Base-by-base conservation (phyloP, 2,329 filamentous ascomycete genomes). In the Chaetomiaceae sp. region DNA sequence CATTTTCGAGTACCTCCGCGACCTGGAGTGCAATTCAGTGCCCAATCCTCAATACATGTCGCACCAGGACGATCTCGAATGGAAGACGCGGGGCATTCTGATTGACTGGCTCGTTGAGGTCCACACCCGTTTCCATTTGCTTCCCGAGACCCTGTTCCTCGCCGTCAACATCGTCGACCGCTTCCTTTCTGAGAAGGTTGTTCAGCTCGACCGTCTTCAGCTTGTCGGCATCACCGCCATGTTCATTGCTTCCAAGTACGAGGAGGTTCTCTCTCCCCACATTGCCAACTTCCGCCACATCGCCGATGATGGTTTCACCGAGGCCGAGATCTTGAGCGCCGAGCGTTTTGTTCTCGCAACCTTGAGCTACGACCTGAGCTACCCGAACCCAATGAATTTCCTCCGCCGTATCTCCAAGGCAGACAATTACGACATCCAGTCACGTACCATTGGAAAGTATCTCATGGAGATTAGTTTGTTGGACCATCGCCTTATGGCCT, bases 321-420 rank as follows among this genome's bases (percentile, higher is more conserved):
- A 96, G 70, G 84, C 89, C 41, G 94, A 99, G 74, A 97, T 99
- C 62, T 80, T 99, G 34, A 92, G 89, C 66, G 94, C 94, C n/a
- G 94, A 99, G 73, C 88, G 94, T 61, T 96, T 95, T 69, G 86
- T 99, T 61, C 85, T 99, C 48, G 82, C 84, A 61, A 90, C 90
- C 5, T 81, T 99, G 57, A 87, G 96, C 75, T 99, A 96, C 71
- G 92, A 99, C 69, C 84, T 99, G 59, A 96, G 91, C 76, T 99
- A 96, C 68, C 94, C 94, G 52, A 99, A 99, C 73, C 94, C 94
- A 20, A 99, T 99, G 94, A 99, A 99, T 80, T 99, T 99, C 76
- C 83, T 99, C 56, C 89, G 94, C 60, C 89, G 95, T 62, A 96
- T 99, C 72, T 97, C 92, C 57, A 99, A 99, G 79, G 95, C 94